These are phyloP conservation scores for Phytophthora constricta DNA, from an alignment of 352 stramenopile species.

Conservation along the genomic window DNA sequence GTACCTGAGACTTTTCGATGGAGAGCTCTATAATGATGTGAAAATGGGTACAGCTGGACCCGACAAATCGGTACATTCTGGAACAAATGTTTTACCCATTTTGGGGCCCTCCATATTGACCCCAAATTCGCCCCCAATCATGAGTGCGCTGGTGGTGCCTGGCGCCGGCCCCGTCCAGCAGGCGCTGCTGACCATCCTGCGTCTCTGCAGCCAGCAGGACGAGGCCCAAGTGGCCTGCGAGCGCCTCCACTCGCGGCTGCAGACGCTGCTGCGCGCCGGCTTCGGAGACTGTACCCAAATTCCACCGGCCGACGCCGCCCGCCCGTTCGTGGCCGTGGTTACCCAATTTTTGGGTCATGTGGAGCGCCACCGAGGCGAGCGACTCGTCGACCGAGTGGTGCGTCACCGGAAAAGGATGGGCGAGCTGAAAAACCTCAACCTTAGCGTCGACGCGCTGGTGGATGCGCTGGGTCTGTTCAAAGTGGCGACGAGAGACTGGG, in stretches of 20 bases:
- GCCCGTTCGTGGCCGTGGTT: neutral
- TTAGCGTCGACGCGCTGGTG: conserved; percentile 26
- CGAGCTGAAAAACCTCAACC: conserved; percentile 22
- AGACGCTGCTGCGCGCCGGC: neutral
- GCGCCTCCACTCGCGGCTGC: neutral
- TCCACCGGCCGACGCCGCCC: neutral
- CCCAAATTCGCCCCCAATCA: neutral
- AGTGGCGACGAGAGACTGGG: neutral
- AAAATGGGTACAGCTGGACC: no score
- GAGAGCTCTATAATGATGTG: no score
- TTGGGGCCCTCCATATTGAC: no score
- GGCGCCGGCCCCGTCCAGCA: conserved; percentile 2
- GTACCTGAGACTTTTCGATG: no score
- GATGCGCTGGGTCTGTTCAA: neutral
- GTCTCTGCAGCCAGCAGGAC: conserved; percentile 1
- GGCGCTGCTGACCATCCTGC: neutral
- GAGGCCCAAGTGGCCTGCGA: conserved; percentile 7
- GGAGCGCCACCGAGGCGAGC: neutral
- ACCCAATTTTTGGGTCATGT: neutral
- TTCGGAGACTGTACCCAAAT: neutral
- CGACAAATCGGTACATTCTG: no score
- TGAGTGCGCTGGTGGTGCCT: neutral
- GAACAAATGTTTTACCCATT: neutral
- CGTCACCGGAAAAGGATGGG: conserved; percentile 11
- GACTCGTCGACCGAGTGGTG: conserved; percentile 5